Percentiles rank a stretch among this genome's conserved stretches.
These are phyloP conservation scores for Bacidia gigantensis DNA, from an alignment of 495 filamentous ascomycete genomes.

Conservation along the genomic window DNA sequence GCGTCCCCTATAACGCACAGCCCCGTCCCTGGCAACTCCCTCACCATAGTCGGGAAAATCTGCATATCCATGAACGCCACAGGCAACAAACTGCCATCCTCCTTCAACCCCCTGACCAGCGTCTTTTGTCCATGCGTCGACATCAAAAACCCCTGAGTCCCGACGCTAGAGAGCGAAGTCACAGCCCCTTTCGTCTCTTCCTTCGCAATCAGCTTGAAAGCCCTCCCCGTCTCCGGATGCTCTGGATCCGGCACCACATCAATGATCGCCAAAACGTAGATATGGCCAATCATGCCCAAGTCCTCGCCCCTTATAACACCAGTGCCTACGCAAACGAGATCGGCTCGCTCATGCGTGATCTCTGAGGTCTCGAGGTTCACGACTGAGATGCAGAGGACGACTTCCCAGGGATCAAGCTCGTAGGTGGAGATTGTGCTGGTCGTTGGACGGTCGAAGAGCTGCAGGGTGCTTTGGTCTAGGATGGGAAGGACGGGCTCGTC, in stretches of 20 bases:
- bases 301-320: constrained; percentile 78
- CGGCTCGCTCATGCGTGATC: constrained; percentile 67
- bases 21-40: constrained; percentile 69
- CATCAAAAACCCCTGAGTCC: constrained; percentile 84
- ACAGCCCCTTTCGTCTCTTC: constrained; percentile 93
- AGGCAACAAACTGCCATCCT: constrained; percentile 79
- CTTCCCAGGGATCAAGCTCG: constrained; percentile 54
- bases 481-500: constrained; percentile 48
- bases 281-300: constrained; percentile 62
- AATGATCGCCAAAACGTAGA: constrained; percentile 88
- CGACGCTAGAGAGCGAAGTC: constrained; percentile 70
- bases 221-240: constrained; percentile 67
- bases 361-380: constrained; percentile 83
- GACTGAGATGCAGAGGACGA: constrained; percentile 65
- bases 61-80: constrained; percentile 98
- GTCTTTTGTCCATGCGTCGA: constrained; percentile 92
- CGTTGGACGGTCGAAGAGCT: neutral
- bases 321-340: constrained; percentile 74
- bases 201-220: constrained; percentile 70
- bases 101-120: constrained; percentile 90
- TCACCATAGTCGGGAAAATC: constrained; percentile 71
- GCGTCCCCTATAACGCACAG: constrained; percentile 77
- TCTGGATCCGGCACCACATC: constrained; percentile 81
- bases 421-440: constrained; percentile 21
- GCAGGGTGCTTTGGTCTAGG: constrained; percentile 49